Percentiles rank a stretch among this genome's conserved stretches.
Conservation (phyloP, 2,329 filamentous ascomycete species). For the Onygenales sp. region DNA sequence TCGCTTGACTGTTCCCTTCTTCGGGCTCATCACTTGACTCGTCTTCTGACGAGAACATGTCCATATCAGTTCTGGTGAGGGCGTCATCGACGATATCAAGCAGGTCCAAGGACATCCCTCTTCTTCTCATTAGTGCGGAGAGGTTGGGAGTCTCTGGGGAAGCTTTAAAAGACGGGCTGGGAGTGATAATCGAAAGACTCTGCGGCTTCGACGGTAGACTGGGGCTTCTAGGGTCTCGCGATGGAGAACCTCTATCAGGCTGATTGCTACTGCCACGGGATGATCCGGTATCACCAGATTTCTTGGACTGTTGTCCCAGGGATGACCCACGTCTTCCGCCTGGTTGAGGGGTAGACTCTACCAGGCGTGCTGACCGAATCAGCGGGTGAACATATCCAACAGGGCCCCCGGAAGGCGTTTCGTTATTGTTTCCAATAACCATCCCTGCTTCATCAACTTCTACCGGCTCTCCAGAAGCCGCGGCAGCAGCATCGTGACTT, state of each 20-base stretch:
- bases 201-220: neutral
- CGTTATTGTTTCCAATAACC: slow-evolving; percentile 32
- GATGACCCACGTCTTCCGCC: slow-evolving; percentile 12
- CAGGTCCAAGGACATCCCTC: slow-evolving; percentile 54
- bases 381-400: slow-evolving; percentile 54
- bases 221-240: neutral
- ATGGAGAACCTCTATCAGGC: slow-evolving; percentile 6
- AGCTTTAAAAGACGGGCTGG: slow-evolving; percentile 39
- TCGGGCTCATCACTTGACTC: slow-evolving; percentile 27
- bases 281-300: neutral
- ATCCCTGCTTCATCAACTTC: slow-evolving; percentile 54
- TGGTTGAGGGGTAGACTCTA: slow-evolving; percentile 19
- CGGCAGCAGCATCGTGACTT: slow-evolving; percentile 87
- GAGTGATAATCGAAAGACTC: slow-evolving; percentile 11
- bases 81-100: slow-evolving; percentile 49
- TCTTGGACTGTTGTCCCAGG: slow-evolving; percentile 10
- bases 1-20: slow-evolving; percentile 15
- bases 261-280: slow-evolving; percentile 8
- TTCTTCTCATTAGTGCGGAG: slow-evolving; percentile 53
- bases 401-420: slow-evolving; percentile 21
- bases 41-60: slow-evolving; percentile 30
- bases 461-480: slow-evolving; percentile 75
- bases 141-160: slow-evolving; percentile 57
- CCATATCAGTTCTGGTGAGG: slow-evolving; percentile 30
- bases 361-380: slow-evolving; percentile 46